These are phyloP conservation scores for Xerocomellus intermedius DNA, from an alignment of 768 basidiomycete genomes.

Conservation along the genomic window DNA sequence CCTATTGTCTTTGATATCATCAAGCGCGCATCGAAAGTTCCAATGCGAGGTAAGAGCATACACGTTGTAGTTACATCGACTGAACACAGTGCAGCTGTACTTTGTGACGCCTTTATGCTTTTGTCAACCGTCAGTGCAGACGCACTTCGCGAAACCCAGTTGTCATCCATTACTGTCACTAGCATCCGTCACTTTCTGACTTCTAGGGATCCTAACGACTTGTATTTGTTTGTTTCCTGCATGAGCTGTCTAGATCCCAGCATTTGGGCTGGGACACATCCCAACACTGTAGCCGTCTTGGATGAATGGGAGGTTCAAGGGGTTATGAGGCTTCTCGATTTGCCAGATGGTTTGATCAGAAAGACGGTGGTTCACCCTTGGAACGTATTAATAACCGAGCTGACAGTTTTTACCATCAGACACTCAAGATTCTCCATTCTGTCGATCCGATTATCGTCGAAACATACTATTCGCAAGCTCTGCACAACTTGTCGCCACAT, in stretches of 20 bases:
- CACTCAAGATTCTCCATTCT: constrained; percentile 51
- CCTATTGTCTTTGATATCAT: constrained; percentile 28
- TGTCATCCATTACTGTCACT: constrained; percentile 34
- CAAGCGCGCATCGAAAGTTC: constrained; percentile 18
- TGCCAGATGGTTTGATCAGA: constrained; percentile 56
- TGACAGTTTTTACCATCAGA: constrained; percentile 40
- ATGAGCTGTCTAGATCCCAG: constrained; percentile 54
- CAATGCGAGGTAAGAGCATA: constrained; percentile 25
- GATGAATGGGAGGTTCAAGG: constrained; percentile 74
- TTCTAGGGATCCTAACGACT: constrained; percentile 56
- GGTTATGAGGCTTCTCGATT: constrained; percentile 67
- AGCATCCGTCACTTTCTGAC: constrained; percentile 57
- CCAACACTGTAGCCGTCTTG: constrained; percentile 49
- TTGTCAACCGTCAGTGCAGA: constrained; percentile 26
- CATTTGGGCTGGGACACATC: constrained; percentile 66
- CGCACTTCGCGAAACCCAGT: constrained; percentile 16
- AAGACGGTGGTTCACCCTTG: constrained; percentile 46
- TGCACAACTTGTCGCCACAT: constrained; percentile 37
- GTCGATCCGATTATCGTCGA: constrained; percentile 61
- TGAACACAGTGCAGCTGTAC: constrained; percentile 29
- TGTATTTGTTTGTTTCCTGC: constrained; percentile 67
- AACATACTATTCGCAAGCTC: constrained; percentile 47
- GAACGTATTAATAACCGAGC: background rate
- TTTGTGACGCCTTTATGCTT: constrained; percentile 35
- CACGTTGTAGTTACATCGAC: background rate